Evolutionary conservation across 192 early-diverging fungal species (phyloP), one percentile per base, ranked within the genome.

Genomic region (Lobosporangium transversale): DNA sequence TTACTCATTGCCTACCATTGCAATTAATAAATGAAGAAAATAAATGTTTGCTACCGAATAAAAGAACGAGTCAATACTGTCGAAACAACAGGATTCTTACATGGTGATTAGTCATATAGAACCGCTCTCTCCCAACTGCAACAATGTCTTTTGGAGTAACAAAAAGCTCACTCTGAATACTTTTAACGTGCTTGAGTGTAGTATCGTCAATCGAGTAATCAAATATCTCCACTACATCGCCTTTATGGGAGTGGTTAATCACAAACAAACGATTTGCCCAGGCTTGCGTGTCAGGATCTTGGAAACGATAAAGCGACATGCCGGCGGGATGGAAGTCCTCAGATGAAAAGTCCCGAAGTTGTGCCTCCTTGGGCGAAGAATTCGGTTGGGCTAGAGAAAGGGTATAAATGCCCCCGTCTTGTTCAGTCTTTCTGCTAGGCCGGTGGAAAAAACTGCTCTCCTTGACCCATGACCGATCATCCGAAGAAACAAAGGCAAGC

Each of bases 311-410:
- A 21, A 67, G 30, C 8, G 73, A 76, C 65, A 76, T 76, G 26
- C 73, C 73, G 24, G 73, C 73, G 15, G 73, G 73, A 24, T 76
- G 73, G 31, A 76, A 76, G 29, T 76, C 73, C n/a, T 76, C 73
- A 1, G 50, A 42, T 1, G 43, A 26, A 21, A 37, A 62, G 0
- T 24, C 45, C 17, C 54, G 53, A 24, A 76, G 65, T 6, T 55
- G 30, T 23, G 49, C 36, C 26, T 76, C 64, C 24, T 62, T 76
- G 37, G 47, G 64, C 1, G 63, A 29, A 56, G 47, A 53, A 17
- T 66, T 55, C 59, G 66, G 61, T 42, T 66, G 43, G 32, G 43
- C 45, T 51, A 76, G 40, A 17, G 53, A 26, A 31, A 76, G 53
- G 14, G 59, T 76, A 35, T 67, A 76, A 29, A 76, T 76, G 36